Conservation (phyloP, 108 stramenopile genomes). For the Cyclotella sp. region DNA sequence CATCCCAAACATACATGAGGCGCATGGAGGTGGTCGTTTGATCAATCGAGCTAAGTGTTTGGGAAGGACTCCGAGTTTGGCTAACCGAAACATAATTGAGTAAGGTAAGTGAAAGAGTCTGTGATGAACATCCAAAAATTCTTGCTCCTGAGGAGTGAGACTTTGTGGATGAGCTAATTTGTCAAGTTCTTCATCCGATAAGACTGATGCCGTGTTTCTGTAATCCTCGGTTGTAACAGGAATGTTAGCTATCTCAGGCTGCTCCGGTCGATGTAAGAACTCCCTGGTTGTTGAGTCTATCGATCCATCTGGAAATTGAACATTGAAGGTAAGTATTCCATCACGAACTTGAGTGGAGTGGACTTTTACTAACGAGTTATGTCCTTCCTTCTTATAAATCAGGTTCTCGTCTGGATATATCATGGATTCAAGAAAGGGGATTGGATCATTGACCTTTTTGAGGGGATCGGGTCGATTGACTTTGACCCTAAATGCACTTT, state of each 20-base stretch:
- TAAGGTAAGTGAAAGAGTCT: conserved; percentile 13
- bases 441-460: too few relatives aligned
- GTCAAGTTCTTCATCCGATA: background rate
- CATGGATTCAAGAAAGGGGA: conserved; percentile 1
- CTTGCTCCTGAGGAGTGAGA: background rate
- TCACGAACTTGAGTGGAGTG: background rate
- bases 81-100: conserved; percentile 14
- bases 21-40: conserved; percentile 1
- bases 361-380: conserved; percentile 3
- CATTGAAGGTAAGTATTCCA: background rate
- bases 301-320: background rate
- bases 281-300: background rate
- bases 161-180: background rate
- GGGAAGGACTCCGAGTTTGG: conserved; percentile 11
- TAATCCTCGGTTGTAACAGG: background rate
- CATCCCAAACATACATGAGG: conserved; percentile 2
- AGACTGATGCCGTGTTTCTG: background rate
- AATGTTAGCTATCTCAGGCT: too few relatives aligned
- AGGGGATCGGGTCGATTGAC: too few relatives aligned
- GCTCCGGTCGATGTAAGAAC: background rate
- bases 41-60: conserved; percentile 1
- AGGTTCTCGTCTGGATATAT: conserved; percentile 9
- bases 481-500: too few relatives aligned
- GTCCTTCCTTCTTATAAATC: conserved; percentile 15
- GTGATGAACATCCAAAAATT: conserved; percentile 11